These are phyloP conservation scores for Volvox africanus DNA, from an alignment of 139 green algal genomes.

Conservation along the genomic window DNA sequence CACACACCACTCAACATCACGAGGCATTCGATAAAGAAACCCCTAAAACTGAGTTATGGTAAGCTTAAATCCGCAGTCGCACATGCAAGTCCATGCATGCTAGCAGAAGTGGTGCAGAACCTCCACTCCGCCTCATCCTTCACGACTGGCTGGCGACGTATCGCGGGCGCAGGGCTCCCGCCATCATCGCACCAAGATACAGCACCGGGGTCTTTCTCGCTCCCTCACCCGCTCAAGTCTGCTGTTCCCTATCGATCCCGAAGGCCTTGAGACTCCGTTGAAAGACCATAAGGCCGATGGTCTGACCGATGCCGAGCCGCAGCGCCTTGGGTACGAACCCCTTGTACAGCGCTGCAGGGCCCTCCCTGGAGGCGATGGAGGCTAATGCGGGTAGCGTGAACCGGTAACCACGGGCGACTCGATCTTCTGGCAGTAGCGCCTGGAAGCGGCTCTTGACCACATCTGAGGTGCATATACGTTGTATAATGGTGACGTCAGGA, in stretches of 20 bases:
- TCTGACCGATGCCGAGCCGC: constrained; percentile 67
- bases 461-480: constrained; percentile 10
- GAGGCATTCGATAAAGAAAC: too few species aligned
- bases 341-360: constrained; percentile 58
- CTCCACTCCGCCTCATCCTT: too few species aligned
- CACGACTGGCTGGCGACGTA: too few species aligned
- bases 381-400: constrained; percentile 36
- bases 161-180: too few species aligned
- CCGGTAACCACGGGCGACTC: constrained; percentile 17
- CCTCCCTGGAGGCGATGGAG: constrained; percentile 40
- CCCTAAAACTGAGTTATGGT: too few species aligned
- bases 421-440: constrained; percentile 40
- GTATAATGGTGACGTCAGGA: too few species aligned
- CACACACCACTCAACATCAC: too few species aligned
- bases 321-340: constrained; percentile 72
- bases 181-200: too few species aligned
- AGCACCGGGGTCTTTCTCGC: not conserved
- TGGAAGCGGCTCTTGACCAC: constrained; percentile 66
- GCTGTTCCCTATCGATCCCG: not conserved
- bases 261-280: constrained; percentile 45
- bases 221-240: not conserved
- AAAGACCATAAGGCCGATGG: constrained; percentile 68
- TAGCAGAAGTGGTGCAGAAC: too few species aligned
- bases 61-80: too few species aligned
- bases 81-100: too few species aligned